Evolutionary conservation across 2,329 filamentous ascomycete species (phyloP), one percentile per base, ranked within the genome.

Genomic region (Chalaropsis ovoidea): DNA sequence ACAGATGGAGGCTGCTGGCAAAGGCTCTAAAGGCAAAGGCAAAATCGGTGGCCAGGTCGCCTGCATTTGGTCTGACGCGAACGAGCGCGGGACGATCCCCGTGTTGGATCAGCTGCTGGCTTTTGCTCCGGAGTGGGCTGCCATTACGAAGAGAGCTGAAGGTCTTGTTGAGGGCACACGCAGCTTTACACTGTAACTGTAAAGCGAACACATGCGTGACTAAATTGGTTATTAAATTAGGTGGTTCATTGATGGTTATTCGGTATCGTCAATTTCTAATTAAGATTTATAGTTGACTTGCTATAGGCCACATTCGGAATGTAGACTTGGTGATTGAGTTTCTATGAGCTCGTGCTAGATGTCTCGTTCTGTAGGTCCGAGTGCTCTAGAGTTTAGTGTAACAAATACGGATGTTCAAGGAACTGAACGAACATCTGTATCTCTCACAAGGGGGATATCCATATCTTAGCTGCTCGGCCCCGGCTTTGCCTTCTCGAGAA

Each of bases 51-150:
- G 89, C 91, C 81, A 77, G 42, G 84, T 92, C 0, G 80, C 86
- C 17, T 97, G 94, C 75, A 78, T 89, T 41, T 97, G 92, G 91
- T 90, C 87, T 71, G 94, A 99, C 76, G 86, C 83, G 56, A 96
- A 96, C 71, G 76, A 78, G 43, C 75, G 76, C 1, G 86, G 84
- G 2, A 80, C 80, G 0, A 91, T 97, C 61, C 92, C 93, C 0
- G 92, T 92, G 0, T 82, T 93, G 63, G 88, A 94, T 70, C 92
- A 97, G 75, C 79, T 89, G 61, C 78, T 82, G 70, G 82, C 86
- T 73, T 96, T 86, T 75, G 81, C 86, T 70, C 94, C 94, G 0
- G 77, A 79, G 3, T 99, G 94, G 94, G 84, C 85, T 6, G 86
- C 86, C 10, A 79, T 91, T 35, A 86, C 85, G 3, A 96, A 96